Evolutionary conservation across 768 basidiomycete species (phyloP).

Genomic region (Mycena crocata): DNA sequence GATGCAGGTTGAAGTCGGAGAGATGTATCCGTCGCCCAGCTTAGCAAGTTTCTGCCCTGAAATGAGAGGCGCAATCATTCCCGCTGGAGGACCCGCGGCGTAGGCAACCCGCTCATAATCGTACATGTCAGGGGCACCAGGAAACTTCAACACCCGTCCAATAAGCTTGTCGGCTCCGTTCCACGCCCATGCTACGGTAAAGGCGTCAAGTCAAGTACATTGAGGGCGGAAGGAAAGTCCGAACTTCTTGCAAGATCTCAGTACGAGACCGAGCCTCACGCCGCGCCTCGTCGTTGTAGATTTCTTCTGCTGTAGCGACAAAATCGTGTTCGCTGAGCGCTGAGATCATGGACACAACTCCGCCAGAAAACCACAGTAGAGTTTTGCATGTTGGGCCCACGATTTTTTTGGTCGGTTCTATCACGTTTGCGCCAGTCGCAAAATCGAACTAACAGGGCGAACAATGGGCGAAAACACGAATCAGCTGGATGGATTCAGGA

Average conservation of each 20-base stretch:
- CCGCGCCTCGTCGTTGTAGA: constrained; percentile 1
- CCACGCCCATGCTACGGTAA: constrained; percentile 3
- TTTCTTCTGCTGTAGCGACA: constrained; percentile 1
- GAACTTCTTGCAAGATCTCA: background rate
- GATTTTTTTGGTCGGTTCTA: constrained; percentile 8
- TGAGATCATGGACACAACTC: background rate
- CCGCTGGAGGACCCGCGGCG: background rate
- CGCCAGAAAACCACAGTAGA: background rate
- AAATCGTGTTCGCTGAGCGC: background rate
- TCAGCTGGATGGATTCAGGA: no score
- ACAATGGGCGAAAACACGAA: no score
- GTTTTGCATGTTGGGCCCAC: constrained; percentile 9
- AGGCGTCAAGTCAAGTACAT: background rate
- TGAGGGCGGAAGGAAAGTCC: background rate
- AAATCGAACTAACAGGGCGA: background rate
- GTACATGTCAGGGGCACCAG: constrained; percentile 15
- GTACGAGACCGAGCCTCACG: background rate
- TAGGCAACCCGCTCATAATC: constrained; percentile 16
- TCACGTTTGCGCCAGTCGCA: background rate
- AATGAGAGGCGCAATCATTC: background rate
- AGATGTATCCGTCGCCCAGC: constrained; percentile 3
- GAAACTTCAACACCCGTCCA: constrained; percentile 1
- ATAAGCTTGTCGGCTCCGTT: constrained; percentile 14
- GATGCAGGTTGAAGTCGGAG: background rate
- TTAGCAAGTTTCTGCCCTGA: background rate